A percentile compares a stretch with the other conserved stretches of the same genome.
Evolutionary conservation across 768 basidiomycete species (phyloP).

Genomic region (Chlorophyllum brunneum): DNA sequence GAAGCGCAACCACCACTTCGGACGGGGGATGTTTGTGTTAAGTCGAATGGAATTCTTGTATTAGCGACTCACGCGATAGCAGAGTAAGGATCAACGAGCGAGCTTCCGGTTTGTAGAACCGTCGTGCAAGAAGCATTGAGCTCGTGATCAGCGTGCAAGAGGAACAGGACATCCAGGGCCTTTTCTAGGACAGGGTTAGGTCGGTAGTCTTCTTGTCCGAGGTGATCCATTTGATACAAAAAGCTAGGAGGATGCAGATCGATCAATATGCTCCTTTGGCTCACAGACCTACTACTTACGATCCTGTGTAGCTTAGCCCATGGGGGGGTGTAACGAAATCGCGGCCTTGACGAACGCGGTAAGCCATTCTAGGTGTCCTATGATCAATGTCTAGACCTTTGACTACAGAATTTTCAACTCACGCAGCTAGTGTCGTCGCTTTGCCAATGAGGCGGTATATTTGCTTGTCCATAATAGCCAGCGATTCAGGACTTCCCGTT

Average conservation of each 20-base stretch:
- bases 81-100: constrained; percentile 87
- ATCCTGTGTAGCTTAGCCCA: constrained; percentile 79
- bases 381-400: not conserved
- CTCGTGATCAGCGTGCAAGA: constrained; percentile 89
- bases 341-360: constrained; percentile 86
- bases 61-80: constrained; percentile 61
- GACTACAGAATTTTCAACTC: constrained; percentile 21
- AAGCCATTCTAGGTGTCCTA: constrained; percentile 66
- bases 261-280: not conserved
- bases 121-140: constrained; percentile 85
- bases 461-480: constrained; percentile 87
- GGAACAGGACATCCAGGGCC: constrained; percentile 83
- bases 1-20: constrained; percentile 81
- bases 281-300: constrained; percentile 39
- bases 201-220: constrained; percentile 65
- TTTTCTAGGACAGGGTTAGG: constrained; percentile 86
- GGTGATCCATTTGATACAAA: constrained; percentile 87
- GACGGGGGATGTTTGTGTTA: not conserved
- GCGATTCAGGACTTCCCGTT: constrained; percentile 57
- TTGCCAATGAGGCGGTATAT: constrained; percentile 88
- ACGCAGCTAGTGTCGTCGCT: constrained; percentile 85
- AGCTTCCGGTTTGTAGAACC: constrained; percentile 83
- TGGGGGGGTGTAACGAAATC: constrained; percentile 83
- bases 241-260: constrained; percentile 44
- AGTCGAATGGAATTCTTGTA: not conserved